These are phyloP conservation scores for Barnettozyma botsteinii DNA, from an alignment of 805 yeast species.

Conservation along the genomic window DNA sequence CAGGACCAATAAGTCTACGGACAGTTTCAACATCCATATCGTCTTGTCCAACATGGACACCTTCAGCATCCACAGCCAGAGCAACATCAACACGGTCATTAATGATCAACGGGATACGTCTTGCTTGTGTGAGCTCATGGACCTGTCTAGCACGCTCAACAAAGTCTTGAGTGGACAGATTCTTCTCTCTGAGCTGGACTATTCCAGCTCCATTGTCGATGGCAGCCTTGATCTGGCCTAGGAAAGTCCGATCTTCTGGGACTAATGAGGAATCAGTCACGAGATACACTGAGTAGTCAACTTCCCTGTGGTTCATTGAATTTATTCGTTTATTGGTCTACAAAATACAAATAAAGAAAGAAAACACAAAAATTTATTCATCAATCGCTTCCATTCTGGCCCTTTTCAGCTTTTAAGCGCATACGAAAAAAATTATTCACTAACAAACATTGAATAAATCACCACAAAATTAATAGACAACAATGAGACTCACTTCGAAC, in stretches of 20 bases:
- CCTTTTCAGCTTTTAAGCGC: slow-evolving; percentile 1
- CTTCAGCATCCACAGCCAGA: slow-evolving; percentile 82
- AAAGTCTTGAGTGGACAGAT: slow-evolving; percentile 61
- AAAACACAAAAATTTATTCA: background rate
- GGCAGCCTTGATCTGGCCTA: slow-evolving; percentile 58
- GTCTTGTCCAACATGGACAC: slow-evolving; percentile 89
- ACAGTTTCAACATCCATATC: slow-evolving; percentile 61
- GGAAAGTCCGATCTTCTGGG: slow-evolving; percentile 51
- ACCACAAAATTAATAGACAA: no score
- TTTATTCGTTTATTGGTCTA: background rate
- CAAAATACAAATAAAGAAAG: background rate
- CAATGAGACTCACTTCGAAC: slow-evolving; percentile 56
- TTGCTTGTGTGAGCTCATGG: slow-evolving; percentile 53
- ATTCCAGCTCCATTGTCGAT: slow-evolving; percentile 70
- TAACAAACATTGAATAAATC: background rate
- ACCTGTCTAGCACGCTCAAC: slow-evolving; percentile 54
- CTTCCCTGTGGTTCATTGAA: background rate
- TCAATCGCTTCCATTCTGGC: no score
- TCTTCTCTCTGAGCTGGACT: slow-evolving; percentile 80
- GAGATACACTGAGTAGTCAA: slow-evolving; percentile 60
- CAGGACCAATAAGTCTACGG: slow-evolving; percentile 60
- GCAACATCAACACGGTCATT: slow-evolving; percentile 89
- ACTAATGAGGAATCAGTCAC: slow-evolving; percentile 78
- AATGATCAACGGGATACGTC: slow-evolving; percentile 70
- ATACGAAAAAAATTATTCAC: slow-evolving; percentile 1